Percentiles rank a stretch among this genome's conserved stretches.
phyloP scores from a whole-genome alignment of 2,329 filamentous ascomycete genomes.

The Penicillium occitanis region DNA sequence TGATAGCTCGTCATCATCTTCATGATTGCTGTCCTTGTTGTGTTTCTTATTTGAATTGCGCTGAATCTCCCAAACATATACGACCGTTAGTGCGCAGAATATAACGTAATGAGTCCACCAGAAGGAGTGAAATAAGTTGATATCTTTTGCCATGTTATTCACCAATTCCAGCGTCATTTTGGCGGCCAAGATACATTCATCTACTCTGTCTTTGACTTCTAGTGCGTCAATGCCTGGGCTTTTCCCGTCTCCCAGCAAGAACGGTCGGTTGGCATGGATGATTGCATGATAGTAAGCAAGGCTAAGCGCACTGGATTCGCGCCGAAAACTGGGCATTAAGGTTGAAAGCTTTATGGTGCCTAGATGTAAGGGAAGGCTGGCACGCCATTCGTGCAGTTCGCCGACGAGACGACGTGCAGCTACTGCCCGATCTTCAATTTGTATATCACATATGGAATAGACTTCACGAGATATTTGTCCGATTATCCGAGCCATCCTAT shows the following conservation, averaged over 20 bases:
- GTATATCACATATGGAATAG: not conserved
- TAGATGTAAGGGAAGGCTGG: not conserved
- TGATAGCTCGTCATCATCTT: not conserved
- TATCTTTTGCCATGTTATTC: constrained; percentile 38
- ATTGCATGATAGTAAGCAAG: constrained; percentile 38
- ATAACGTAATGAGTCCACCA: constrained; percentile 34
- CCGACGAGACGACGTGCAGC: not conserved
- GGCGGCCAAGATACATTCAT: constrained; percentile 39
- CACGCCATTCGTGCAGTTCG: not conserved
- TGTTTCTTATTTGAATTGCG: not conserved
- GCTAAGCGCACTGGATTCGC: constrained; percentile 40
- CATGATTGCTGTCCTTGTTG: too few species aligned
- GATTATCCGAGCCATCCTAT: not conserved
- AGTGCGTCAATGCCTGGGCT: constrained; percentile 9
- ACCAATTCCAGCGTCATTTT: constrained; percentile 42
- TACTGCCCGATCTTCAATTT: not conserved
- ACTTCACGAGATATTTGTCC: constrained; percentile 10
- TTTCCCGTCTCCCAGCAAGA: constrained; percentile 26
- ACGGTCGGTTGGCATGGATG: constrained; percentile 37
- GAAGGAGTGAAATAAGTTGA: constrained; percentile 43
- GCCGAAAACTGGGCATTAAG: constrained; percentile 46
- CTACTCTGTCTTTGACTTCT: constrained; percentile 27
- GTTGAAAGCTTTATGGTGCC: not conserved
- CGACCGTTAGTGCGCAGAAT: constrained; percentile 3
- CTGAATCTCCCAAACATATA: not conserved